Conservation (phyloP, 139 green algal genomes). For the Desmodesmus armatus region DNA sequence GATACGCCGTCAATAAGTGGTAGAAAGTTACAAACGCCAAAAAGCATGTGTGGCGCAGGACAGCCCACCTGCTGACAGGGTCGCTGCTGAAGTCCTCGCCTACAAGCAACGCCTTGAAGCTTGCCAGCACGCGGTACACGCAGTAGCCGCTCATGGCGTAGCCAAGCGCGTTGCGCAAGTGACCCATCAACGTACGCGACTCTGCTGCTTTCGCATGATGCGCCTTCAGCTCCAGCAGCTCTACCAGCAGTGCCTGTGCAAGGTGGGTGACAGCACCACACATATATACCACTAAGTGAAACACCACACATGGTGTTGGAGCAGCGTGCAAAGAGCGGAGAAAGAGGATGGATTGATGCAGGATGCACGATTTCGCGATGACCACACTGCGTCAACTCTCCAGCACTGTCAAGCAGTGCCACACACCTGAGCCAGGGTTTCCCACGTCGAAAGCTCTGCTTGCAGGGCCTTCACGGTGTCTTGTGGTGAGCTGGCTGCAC, state of each 20-base stretch:
- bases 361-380: not conserved
- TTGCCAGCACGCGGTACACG: constrained; percentile 81
- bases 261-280: too few relatives aligned
- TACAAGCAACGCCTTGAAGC: constrained; percentile 76
- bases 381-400: not conserved
- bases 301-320: not conserved
- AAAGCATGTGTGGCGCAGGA: too few relatives aligned
- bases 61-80: constrained; percentile 73
- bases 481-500: not conserved
- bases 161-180: constrained; percentile 85
- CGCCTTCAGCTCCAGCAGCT: constrained; percentile 79
- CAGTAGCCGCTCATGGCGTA: constrained; percentile 89
- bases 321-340: not conserved
- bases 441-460: constrained; percentile 64
- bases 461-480: constrained; percentile 70
- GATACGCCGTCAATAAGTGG: too few relatives aligned
- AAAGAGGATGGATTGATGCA: too few relatives aligned
- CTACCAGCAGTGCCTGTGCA: constrained; percentile 68
- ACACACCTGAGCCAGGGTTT: constrained; percentile 50
- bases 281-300: too few relatives aligned
- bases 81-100: constrained; percentile 86
- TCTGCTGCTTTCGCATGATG: constrained; percentile 78
- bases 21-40: too few relatives aligned
- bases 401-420: not conserved
- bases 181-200: constrained; percentile 79